phyloP scores from a whole-genome alignment of 2,329 filamentous ascomycete genomes.

The Lizonia empirigonia region DNA sequence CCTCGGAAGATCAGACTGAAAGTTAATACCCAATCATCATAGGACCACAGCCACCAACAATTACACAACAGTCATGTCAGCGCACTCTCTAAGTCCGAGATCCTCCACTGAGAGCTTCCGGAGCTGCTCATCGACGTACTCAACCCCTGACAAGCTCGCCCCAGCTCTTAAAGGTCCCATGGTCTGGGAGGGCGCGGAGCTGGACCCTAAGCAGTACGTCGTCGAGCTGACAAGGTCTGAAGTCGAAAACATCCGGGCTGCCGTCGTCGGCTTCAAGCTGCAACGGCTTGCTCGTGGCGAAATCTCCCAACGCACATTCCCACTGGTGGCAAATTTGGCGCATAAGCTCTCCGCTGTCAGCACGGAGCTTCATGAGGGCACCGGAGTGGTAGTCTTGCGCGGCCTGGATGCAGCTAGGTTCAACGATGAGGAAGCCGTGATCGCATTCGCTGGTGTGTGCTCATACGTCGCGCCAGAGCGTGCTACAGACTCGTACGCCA shows the following conservation, averaged over 20 bases:
- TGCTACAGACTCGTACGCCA: constrained; percentile 47
- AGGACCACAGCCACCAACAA: neutral
- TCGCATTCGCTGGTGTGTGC: constrained; percentile 43
- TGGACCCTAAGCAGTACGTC: constrained; percentile 36
- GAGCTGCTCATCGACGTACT: constrained; percentile 31
- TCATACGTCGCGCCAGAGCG: constrained; percentile 39
- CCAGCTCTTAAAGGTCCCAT: constrained; percentile 38
- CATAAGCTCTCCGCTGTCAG: constrained; percentile 34
- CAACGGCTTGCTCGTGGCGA: constrained; percentile 10
- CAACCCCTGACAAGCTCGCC: constrained; percentile 38
- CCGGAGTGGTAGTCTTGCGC: constrained; percentile 39
- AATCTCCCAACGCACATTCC: constrained; percentile 26
- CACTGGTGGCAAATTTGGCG: constrained; percentile 29
- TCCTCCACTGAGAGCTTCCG: constrained; percentile 42
- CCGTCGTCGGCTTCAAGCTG: constrained; percentile 40
- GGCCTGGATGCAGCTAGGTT: constrained; percentile 41
- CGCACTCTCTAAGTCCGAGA: constrained; percentile 32
- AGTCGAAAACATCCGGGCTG: constrained; percentile 38
- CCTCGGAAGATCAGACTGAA: neutral
- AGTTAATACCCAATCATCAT: too few species aligned
- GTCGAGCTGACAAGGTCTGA: constrained; percentile 33
- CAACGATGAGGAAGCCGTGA: constrained; percentile 46
- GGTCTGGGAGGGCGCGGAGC: constrained; percentile 41
- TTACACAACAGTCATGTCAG: constrained; percentile 29
- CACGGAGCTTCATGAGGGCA: constrained; percentile 38